These are phyloP conservation scores for Starmerella ratchasimensis DNA, from an alignment of 805 yeast genomes.

Conservation along the genomic window DNA sequence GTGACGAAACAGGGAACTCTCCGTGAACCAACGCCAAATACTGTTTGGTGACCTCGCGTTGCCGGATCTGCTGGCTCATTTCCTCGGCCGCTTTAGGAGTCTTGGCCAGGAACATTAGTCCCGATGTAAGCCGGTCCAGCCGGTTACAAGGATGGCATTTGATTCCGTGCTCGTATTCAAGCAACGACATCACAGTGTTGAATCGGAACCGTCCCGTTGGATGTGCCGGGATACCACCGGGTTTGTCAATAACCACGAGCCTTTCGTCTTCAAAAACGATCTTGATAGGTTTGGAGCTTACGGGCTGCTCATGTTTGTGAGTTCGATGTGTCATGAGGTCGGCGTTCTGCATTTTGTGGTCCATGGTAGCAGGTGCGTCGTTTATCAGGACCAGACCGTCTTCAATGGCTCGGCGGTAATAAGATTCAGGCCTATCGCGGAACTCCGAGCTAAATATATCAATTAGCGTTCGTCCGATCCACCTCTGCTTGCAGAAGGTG, in stretches of 20 bases:
- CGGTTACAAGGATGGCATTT: constrained; percentile 78
- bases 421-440: constrained; percentile 56
- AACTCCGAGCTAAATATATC: constrained; percentile 80
- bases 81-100: constrained; percentile 64
- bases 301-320: constrained; percentile 88
- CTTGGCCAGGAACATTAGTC: constrained; percentile 82
- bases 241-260: constrained; percentile 76
- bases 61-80: constrained; percentile 54
- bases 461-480: constrained; percentile 71
- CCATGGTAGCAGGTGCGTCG: constrained; percentile 45
- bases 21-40: constrained; percentile 85
- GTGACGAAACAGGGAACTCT: constrained; percentile 45
- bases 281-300: constrained; percentile 42
- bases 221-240: constrained; percentile 89
- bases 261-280: constrained; percentile 64
- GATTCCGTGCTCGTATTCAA: constrained; percentile 55
- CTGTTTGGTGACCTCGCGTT: constrained; percentile 61
- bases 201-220: constrained; percentile 78
- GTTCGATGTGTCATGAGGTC: constrained; percentile 65
- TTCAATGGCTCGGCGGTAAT: constrained; percentile 53
- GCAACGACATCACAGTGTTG: constrained; percentile 65
- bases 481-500: constrained; percentile 80
- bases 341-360: constrained; percentile 62
- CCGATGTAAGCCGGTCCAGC: constrained; percentile 81
- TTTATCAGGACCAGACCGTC: constrained; percentile 71